Evolutionary conservation across 2,329 filamentous ascomycete genomes (phyloP), one percentile per base, ranked within the genome.

Genomic region (Paracorniculantispora psalliotae): DNA sequence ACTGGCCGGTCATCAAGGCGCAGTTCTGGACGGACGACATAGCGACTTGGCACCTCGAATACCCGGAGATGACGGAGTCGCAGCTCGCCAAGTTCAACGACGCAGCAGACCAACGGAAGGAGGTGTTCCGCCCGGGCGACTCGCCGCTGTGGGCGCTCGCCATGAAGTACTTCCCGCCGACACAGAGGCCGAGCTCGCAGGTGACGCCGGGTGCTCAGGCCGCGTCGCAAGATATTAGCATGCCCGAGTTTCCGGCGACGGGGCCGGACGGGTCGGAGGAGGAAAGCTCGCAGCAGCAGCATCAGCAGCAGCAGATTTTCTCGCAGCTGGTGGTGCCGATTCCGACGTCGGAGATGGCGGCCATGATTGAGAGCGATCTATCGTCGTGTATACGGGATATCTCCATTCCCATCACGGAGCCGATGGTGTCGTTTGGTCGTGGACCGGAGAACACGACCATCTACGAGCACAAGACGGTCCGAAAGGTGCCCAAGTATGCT

Each of bases 401-500:
- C 25, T 82, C 81, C 0, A 78, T 96, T 33, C 80, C 81, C 35
- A 76, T 97, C 15, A 84, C 84, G 12, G 81, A 84, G 43, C 84
- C 85, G 3, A 74, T 90, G 64, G 85, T 87, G 0, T 88, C 87
- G 0, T 97, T 91, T 86, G 93, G 93, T 30, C 85, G 93, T 26
- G 83, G 83, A 0, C 76, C 74, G 1, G 77, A 81, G 21, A 92
- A 91, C 66, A 93, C 88, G 0, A 73, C 86, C 30, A 77, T 86
- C 2, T 90, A 92, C 66, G 73, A 81, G 1, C 77, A 86, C 50
- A 75, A 72, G 30, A 74, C 76, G 25, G 91, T 97, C 64, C 81
- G 79, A 2, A 87, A 86, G 17, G 84, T 97, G 37, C 91, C 92
- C 1, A 93, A 93, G 68, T 87, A 87, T 63, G 91, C 90, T 0